Evolutionary conservation across 2,329 filamentous ascomycete genomes (phyloP), one percentile per base, ranked within the genome.

Genomic region (Diaporthe ilicicola): DNA sequence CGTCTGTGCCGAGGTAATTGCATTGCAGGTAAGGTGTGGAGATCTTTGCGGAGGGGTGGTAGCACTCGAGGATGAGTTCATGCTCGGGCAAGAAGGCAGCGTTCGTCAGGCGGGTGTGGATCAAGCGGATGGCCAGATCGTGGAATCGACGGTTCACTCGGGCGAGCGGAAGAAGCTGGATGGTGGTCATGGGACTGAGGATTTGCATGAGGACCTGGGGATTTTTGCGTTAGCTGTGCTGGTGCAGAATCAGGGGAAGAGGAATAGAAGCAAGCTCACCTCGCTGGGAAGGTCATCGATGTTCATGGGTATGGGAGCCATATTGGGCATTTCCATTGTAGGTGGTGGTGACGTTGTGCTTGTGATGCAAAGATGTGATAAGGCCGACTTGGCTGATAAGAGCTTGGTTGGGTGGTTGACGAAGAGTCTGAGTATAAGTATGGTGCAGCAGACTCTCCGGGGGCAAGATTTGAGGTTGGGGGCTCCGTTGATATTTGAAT

Each of bases 41-140:
- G 62, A 92, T 84, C 79, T 91, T 91, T 29, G 87, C 90, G 73
- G 86, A 89, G 0, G 93, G 93, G 74, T 92, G 93, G 77, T 92
- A 95, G 79, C 92, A 94, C 82, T 95, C 93, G 51, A 97, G 88
- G 46, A 95, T 89, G 48, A 96, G 81, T 67, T 90, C 88, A 76
- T 93, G 89, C 46, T 89, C 87, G 46, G 86, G 81, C 9, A 92
- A 81, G 3, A 87, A 82, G 5, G 89, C 86, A 24, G 89, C 88
- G 24, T 86, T 73, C 34, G 72, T 71, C 69, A 81, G 74, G 51
- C 80, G 80, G 67, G 75, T 74, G 71, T 78, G 75, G 56, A 81
- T 70, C 44, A 80, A 72, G 61, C 75, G 75, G 3, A 78, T 69
- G 24, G 77, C 74, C 7, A 76, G 66, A 17, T 76, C 74, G 73